Base-by-base conservation (phyloP, 306 rosid genomes). In the Gynostemma pentaphyllum region DNA sequence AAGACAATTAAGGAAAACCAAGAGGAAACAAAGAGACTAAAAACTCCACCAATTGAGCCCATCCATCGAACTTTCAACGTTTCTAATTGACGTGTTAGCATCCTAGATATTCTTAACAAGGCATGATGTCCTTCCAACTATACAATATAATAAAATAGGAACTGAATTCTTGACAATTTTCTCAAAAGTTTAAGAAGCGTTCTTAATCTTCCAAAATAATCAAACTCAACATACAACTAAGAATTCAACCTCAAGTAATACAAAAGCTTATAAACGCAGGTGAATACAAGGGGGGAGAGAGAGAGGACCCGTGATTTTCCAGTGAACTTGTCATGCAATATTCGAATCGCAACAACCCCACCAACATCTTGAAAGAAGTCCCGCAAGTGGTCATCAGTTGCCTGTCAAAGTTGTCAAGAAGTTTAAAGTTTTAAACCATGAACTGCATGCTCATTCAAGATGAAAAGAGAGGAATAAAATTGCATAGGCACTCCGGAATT, bases 301-400 rank as follows among this genome's bases (percentile, higher is more conserved):
- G 68, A 70, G 19, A 39, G 56, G 42, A 90, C 97, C 96, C 96
- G 82, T 63, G 96, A 88, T 69, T 92, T 92, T 69, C 90, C 88
- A 18, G 94, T 88, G 75, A 80, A 86, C 72, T 81, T 92, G 80
- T 92, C 96, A 40, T 59, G 85, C 41, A 81, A 84, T 74, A 92
- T 73, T 52, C 96, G 95, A 45, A 88, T 64, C 71, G 81, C 95
- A 68, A 74, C 85, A 62, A 92, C 81, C 71, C 96, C 96, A 72
- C 96, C 94, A 13, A 80, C 81, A 79, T 92, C 95, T 46, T 81
- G 48, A 65, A 92, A 92, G 81, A 92, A 88, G 66, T 81, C 77
- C 46, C 63, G 87, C 48, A 92, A 69, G 74, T 92, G 78, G 10
- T 86, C 90, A 76, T 68, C 15, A 68, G 61, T 88, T 72, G 81